Evolutionary conservation across 148 eudicot genomes (phyloP).

Genomic region (Agrostemma githago): DNA sequence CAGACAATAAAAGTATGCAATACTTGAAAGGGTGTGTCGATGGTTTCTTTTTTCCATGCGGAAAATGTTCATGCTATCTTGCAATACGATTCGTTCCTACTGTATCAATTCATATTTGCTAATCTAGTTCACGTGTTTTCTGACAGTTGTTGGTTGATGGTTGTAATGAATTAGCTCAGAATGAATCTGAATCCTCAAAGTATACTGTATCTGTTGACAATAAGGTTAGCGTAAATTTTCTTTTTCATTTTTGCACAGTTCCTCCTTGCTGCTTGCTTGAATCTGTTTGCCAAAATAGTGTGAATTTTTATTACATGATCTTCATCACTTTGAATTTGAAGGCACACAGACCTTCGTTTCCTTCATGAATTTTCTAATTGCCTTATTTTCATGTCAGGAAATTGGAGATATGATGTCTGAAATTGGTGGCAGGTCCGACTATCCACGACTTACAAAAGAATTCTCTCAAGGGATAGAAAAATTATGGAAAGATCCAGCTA

Average conservation of each 20-base stretch:
- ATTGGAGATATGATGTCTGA: slow-evolving; percentile 79
- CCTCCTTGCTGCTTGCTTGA: neutral
- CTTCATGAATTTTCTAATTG: slow-evolving; percentile 6
- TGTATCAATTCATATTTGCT: neutral
- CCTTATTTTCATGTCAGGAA: slow-evolving; percentile 42
- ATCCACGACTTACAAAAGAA: slow-evolving; percentile 66
- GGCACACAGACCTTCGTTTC: neutral
- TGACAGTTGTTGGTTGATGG: slow-evolving; percentile 77
- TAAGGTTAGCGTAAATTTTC: slow-evolving; percentile 44
- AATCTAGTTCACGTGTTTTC: slow-evolving; percentile 13
- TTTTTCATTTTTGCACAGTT: neutral
- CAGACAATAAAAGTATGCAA: slow-evolving; percentile 95
- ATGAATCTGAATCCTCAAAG: slow-evolving; percentile 47
- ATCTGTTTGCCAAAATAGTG: neutral
- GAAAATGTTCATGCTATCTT: slow-evolving; percentile 19
- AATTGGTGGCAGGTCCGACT: slow-evolving; percentile 76
- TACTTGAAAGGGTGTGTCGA: slow-evolving; percentile 74
- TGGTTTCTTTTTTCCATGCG: slow-evolving; percentile 37
- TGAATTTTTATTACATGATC: neutral
- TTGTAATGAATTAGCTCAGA: slow-evolving; percentile 74
- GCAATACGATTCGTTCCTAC: neutral
- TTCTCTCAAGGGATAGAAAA: slow-evolving; percentile 65
- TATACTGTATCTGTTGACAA: slow-evolving; percentile 60
- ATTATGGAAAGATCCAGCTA: slow-evolving; percentile 84
- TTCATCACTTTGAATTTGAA: neutral